These are phyloP conservation scores for Yarrowia keelungensis DNA, from an alignment of 805 yeast species.

Conservation along the genomic window DNA sequence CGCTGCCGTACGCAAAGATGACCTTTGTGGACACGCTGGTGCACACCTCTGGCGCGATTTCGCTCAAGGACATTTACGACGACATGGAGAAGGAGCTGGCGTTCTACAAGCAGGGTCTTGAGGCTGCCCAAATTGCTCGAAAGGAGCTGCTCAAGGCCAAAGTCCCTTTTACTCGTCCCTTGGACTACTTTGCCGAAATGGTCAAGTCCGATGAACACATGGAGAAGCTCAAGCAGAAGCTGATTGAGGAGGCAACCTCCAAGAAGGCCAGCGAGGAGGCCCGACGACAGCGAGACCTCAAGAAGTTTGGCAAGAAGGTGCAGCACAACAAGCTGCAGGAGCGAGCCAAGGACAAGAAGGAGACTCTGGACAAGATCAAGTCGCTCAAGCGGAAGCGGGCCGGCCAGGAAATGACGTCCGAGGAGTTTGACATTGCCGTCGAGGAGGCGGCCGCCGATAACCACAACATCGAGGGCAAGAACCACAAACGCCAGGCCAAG, in stretches of 20 bases:
- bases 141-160: constrained; percentile 66
- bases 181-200: constrained; percentile 98
- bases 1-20: constrained; percentile 63
- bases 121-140: constrained; percentile 79
- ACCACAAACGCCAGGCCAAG: constrained; percentile 66
- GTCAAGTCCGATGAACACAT: constrained; percentile 96
- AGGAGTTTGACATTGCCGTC: constrained; percentile 87
- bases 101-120: constrained; percentile 91
- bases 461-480: constrained; percentile 64
- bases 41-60: constrained; percentile 74
- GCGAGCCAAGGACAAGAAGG: constrained; percentile 91
- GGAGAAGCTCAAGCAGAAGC: constrained; percentile 86
- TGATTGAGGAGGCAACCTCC: constrained; percentile 69
- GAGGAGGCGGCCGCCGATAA: constrained; percentile 82
- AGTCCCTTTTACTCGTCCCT: constrained; percentile 90
- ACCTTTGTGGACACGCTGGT: constrained; percentile 67
- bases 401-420: constrained; percentile 71
- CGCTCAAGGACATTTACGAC: constrained; percentile 80
- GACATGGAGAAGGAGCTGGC: constrained; percentile 96
- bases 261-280: constrained; percentile 94
- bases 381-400: constrained; percentile 88
- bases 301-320: constrained; percentile 97
- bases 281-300: constrained; percentile 89
- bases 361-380: constrained; percentile 87
- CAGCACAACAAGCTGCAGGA: constrained; percentile 92